Base-by-base conservation (phyloP, 306 rosid species). In the Citrullus mucosospermus region DNA sequence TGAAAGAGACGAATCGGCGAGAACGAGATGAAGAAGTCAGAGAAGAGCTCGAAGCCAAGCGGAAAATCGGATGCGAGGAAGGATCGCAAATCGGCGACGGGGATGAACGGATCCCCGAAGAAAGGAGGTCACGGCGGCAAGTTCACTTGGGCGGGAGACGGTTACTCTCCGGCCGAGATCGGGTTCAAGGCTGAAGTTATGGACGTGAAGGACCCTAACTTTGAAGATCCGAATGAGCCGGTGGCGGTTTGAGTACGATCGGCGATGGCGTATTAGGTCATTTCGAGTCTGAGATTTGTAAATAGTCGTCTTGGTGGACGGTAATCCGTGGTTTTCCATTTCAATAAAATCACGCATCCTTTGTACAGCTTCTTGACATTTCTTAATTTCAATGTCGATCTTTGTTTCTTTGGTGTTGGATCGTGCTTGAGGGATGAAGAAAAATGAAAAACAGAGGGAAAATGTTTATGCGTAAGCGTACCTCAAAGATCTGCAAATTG, bases 91-190 rank as follows among this genome's bases (percentile, higher is more conserved):
- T 94, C 98, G 9, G 88, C 93, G 6, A 89, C 93, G 5, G 97
- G 98, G 6, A 80, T 89, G 89, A 90, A 3, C 81, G 97, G 97
- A 84, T 94, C 93, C 63, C 96, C 98, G 32, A 94, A 94, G 92
- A 94, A 94, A 65, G 92, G 98, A 58, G 98, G 97, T 6, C 92
- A 88, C 41, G 97, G 98, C 6, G 98, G 98, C 6, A 94, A 90
- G 84, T 94, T 89, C 92, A 92, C 97, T 3, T 92, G 98, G 98
- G 85, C 79, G 60, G 97, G 96, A 11, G 88, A 78, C 51, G 85
- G 87, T 46, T 85, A 86, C 84, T 81, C 88, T 1, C 82, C 48
- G 53, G 80, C 61, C 2, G 96, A 90, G 88, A 87, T 86, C 85
- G 90, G 85, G 1, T 18, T 78, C 58, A 74, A 76, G 51, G 77